phyloP scores from a whole-genome alignment of 1,284 basidiomycete genomes.

The Dichomitus squalens region DNA sequence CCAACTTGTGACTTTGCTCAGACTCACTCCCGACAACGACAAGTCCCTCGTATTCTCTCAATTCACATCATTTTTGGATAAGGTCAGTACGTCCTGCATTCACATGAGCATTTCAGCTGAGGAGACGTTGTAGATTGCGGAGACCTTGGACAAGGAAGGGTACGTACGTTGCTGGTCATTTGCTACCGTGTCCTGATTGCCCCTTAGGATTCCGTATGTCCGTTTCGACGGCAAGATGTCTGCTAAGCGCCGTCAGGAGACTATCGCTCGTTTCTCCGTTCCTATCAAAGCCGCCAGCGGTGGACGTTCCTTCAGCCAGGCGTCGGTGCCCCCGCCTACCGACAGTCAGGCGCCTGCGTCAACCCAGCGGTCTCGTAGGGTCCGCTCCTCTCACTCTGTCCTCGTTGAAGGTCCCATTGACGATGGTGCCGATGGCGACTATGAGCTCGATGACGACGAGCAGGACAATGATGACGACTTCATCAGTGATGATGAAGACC shows the following conservation, averaged over 20 bases:
- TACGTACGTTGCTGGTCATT: slow-evolving; percentile 28
- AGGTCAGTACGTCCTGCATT: slow-evolving; percentile 43
- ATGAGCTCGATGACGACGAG: slow-evolving; percentile 30
- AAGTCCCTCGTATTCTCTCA: slow-evolving; percentile 87
- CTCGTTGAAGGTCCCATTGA: slow-evolving; percentile 18
- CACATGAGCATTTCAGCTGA: not conserved
- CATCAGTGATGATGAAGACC: slow-evolving; percentile 44
- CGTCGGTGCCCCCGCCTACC: slow-evolving; percentile 8
- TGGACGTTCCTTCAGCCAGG: slow-evolving; percentile 9
- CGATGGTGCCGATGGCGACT: slow-evolving; percentile 35
- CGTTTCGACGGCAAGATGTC: slow-evolving; percentile 86
- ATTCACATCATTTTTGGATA: slow-evolving; percentile 83
- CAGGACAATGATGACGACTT: slow-evolving; percentile 45
- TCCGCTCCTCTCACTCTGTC: slow-evolving; percentile 20
- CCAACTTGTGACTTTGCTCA: slow-evolving; percentile 73
- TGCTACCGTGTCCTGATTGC: not conserved
- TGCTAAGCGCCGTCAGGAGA: slow-evolving; percentile 75
- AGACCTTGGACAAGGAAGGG: slow-evolving; percentile 67
- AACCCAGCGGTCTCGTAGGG: slow-evolving; percentile 25
- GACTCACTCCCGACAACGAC: slow-evolving; percentile 66
- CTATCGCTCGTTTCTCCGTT: slow-evolving; percentile 71
- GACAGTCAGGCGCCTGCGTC: slow-evolving; percentile 2
- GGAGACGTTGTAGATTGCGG: slow-evolving; percentile 58
- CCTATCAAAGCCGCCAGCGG: slow-evolving; percentile 48
- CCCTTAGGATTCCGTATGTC: slow-evolving; percentile 67